Evolutionary conservation across 768 basidiomycete genomes (phyloP), one percentile per base, ranked within the genome.

Genomic region (Tylopilus sp.): DNA sequence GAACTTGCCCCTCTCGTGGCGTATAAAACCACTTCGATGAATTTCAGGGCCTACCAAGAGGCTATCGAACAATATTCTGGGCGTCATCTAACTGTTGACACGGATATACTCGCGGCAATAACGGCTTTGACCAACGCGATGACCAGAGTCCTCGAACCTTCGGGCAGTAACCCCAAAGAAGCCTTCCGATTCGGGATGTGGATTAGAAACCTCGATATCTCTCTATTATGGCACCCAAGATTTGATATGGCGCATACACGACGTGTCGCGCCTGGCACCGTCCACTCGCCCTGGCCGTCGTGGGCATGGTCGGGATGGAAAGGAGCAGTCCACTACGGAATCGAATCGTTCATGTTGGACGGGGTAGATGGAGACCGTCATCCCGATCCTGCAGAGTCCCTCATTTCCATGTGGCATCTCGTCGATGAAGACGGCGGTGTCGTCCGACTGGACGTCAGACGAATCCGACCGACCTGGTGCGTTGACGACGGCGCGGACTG

Each of bases 221-320:
- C 50, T 7, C n/a, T 65, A 16, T 16, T 65, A 25, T 65, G 65
- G 65, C 59, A 67, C 4, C 64, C 64, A 13, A 66, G 31, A 12
- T 24, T 60, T 1, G 41, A 53, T 29, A 17, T 49, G 7, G 14
- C 38, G 4, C 53, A 55, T 37, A 29, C 45, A 4, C 52, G 59
- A 7, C 65, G 64, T 3, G 40, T 37, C 24, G n/a, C 8, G 3
- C 28, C 34, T 14, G 14, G 44, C 31, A 12, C 22, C 2, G 29
- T 24, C 19, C 22, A 16, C 33, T n/a, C 53, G 1, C 22, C 13
- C 29, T 66, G 55, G 50, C 64, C 62, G 6, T 64, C 65, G 16
- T 65, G 64, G 64, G 62, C 65, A 14, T 65, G 64, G 59, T 53
- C 65, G 6, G 64, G 59, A 2, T 65, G 64, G 65, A 57, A 42